Conservation (phyloP, 2,329 filamentous ascomycete genomes). For the Stemphylium beticola region DNA sequence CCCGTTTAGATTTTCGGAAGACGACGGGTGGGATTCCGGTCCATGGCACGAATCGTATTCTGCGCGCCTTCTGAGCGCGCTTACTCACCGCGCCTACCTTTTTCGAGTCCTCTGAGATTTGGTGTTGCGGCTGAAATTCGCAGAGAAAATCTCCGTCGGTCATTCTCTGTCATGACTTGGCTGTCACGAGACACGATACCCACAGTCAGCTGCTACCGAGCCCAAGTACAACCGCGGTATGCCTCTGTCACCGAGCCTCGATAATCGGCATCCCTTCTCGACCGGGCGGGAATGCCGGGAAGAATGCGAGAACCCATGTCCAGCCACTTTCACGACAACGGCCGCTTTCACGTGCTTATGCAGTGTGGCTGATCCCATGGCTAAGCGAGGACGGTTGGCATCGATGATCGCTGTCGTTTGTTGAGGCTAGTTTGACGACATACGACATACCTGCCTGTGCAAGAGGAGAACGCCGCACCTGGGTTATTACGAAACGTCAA, state of each 20-base stretch:
- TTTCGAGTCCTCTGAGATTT: neutral
- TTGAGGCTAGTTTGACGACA: slow-evolving; percentile 26
- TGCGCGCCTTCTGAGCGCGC: slow-evolving; percentile 6
- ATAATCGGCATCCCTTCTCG: slow-evolving; percentile 12
- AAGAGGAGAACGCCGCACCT: slow-evolving; percentile 1
- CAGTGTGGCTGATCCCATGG: slow-evolving; percentile 14
- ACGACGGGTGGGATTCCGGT: neutral
- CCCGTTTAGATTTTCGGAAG: neutral
- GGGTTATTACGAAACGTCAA: neutral
- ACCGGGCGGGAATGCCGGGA: slow-evolving; percentile 7
- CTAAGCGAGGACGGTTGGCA: slow-evolving; percentile 18
- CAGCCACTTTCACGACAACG: slow-evolving; percentile 15
- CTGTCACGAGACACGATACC: slow-evolving; percentile 1
- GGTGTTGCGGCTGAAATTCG: slow-evolving; percentile 19
- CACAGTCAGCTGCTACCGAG: slow-evolving; percentile 18
- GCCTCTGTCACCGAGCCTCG: slow-evolving; percentile 6
- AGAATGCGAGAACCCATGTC: slow-evolving; percentile 7
- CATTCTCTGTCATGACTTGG: slow-evolving; percentile 2
- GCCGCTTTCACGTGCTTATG: slow-evolving; percentile 25
- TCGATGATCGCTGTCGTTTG: slow-evolving; percentile 15
- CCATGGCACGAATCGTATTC: slow-evolving; percentile 14
- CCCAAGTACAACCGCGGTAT: slow-evolving; percentile 16
- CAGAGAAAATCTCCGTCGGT: neutral
- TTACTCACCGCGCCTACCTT: slow-evolving; percentile 12
- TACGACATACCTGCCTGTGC: slow-evolving; percentile 2